Base-by-base conservation (phyloP, 805 yeast genomes). In the Candida palmyrensis region DNA sequence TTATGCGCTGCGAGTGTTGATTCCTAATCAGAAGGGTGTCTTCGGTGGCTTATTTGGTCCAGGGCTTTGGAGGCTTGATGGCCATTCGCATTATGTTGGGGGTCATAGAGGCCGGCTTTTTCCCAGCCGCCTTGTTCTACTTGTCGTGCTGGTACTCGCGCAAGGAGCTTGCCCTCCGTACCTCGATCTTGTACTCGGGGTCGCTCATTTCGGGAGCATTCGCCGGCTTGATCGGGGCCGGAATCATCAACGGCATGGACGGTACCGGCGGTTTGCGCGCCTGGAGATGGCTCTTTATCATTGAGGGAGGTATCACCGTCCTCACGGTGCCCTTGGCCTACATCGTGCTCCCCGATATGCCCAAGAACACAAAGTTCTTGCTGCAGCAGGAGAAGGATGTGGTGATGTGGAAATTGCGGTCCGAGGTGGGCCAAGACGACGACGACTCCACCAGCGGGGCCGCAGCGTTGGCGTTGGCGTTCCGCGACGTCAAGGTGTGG, bases 281-380 rank as follows among this genome's bases (percentile, higher is more conserved):
- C 9, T 75, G 81, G 81, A 58, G 75, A 47, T 75, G 75, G 70
- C 62, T 75, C 27, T 75, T 75, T 42, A 56, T 73, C 30, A 68
- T 75, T 28, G 79, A 74, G 49, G 82, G 82, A 27, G 60, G 63
- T 3, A 61, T 71, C 36, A 75, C 82, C 8, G 67, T 71, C 34
- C 56, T 58, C 29, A 43, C 63, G 29, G 66, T 72, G 27, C 59
- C 73, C 5, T 36, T 68, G 29, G 68, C 73, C 6, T 69, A 68
- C 47, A 56, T 61, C 30, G 57, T 72, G 22, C 54, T 75, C 34
- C 80, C 80, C 14, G 75, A 71, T 40, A 61, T 61, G 50, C 82
- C 81, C 14, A 57, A 58, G 13, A 72, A 69, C 47, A 66, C 77
- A 11, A 66, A 64, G 35, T 67, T 64, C 48, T 52, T 73, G 36